Evolutionary conservation across 768 basidiomycete genomes (phyloP), one percentile per base, ranked within the genome.

Genomic region (Phanerodontia chrysosporium): DNA sequence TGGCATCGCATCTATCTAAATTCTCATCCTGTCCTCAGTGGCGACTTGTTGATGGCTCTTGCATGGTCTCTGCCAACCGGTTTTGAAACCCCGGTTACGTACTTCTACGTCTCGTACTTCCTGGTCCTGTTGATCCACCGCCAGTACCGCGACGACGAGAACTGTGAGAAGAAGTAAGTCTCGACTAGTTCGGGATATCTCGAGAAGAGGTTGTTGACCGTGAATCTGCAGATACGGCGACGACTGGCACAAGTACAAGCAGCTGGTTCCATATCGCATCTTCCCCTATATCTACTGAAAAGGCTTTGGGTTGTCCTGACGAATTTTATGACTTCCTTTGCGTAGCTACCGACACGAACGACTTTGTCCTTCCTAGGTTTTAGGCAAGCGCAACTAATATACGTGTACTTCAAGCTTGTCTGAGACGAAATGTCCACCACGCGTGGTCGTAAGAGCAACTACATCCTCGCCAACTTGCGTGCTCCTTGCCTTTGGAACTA

Each of bases 51-150:
- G 58, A 97, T 97, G 90, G 87, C 85, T 24, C 73, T 92, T 46
- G 90, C 94, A 0, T 98, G 96, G 95, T 97, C 87, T 56, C 80
- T 98, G 18, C 90, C 95, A 0, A 95, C 92, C 1, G 92, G 4
- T 92, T 53, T 97, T 72, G 78, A 85, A 46, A 95, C 94, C 0
- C 96, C 95, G 24, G 83, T 98, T 70, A 95, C 97, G 5, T 95
- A 98, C 77, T 99, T 95, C 77, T 98, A 98, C 68, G 83, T 91
- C 28, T 69, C 78, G 59, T 98, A 97, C 76, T 98, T 99, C 66
- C 78, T 82, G 2, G 82, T 97, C 35, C 82, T 99, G 25, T 87
- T 99, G 59, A 77, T 94, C 32, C 97, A 98, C 74, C 80, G 97
- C 58, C 93, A 98, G 73, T 78, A 75, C 59, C 82, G 97, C 32